Evolutionary conservation across 1,284 basidiomycete genomes (phyloP), one percentile per base, ranked within the genome.

Genomic region (Schizophyllum commune): DNA sequence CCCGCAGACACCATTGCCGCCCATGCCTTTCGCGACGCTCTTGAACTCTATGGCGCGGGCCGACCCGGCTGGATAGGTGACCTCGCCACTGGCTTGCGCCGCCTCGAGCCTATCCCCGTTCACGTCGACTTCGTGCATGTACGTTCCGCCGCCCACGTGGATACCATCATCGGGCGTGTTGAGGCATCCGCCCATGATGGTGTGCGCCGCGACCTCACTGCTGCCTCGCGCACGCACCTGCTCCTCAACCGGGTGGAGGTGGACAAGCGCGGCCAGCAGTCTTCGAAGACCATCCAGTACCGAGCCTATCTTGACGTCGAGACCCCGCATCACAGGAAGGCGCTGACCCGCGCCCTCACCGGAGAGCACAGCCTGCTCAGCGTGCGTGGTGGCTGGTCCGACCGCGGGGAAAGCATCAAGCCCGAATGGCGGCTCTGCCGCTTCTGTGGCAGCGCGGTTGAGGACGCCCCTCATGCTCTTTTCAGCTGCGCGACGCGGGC

Each of bases 341-440:
- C 60, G 20, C 57, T 61, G 15, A 61, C 57, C 0, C 52, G 32
- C 9, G 27, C 58, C 3, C 17, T 56, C 13, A 54, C 57, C 1
- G 58, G 58, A 20, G 58, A 62, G 11, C 61, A 62, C 33, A 51
- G 39, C 21, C 21, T 60, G 15, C 51, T 54, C 15, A n/a, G 39
- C 11, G 59, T 56, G 54, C 55, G 54, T 11, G 54, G 55, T 21
- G 32, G 53, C 2, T 61, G 56, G 39, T 19, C 57, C 11, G 27
- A 8, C 22, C 55, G 55, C 32, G n/a, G 55, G 6, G 15, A 17
- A 4, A 3, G 9, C 15, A 47, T 47, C 39, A 17, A 11, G 17
- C 17, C 9, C 4, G 39, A 47, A 17, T 47, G 39, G 39, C 9
- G 39, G 39, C 20, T 60, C 11, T 60, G 59, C 39, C 32, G 59